Evolutionary conservation across 1,284 basidiomycete species (phyloP).

Genomic region (Kwoniella shivajii): DNA sequence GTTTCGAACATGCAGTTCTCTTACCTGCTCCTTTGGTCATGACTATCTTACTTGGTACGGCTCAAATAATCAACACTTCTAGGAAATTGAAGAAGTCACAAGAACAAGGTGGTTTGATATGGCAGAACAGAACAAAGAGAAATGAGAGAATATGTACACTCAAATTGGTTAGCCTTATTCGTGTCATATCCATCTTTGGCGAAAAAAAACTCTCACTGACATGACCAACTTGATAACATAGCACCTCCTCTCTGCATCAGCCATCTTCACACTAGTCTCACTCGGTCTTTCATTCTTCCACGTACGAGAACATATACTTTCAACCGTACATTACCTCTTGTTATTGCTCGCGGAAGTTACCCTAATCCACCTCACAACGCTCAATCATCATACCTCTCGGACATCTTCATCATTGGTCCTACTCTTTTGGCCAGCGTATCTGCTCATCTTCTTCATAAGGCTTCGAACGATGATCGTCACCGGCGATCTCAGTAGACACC

Average conservation of each 20-base stretch:
- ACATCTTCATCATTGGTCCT: conserved; percentile 75
- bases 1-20: conserved; percentile 76
- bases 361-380: conserved; percentile 45
- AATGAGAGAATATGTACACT: conserved; percentile 60
- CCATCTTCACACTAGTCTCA: conserved; percentile 60
- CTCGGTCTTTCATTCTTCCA: conserved; percentile 56
- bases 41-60: conserved; percentile 57
- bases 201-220: not conserved
- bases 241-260: conserved; percentile 46
- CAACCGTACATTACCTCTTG: conserved; percentile 36
- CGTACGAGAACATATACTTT: conserved; percentile 22
- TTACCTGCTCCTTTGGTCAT: conserved; percentile 61
- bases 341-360: conserved; percentile 43
- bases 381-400: conserved; percentile 76
- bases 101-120: conserved; percentile 24
- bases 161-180: conserved; percentile 65
- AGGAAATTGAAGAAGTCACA: conserved; percentile 30
- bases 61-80: conserved; percentile 53
- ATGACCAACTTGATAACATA: conserved; percentile 36
- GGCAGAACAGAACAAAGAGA: conserved; percentile 44
- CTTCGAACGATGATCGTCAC: conserved; percentile 62
- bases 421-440: conserved; percentile 79
- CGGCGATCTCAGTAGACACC: conserved; percentile 30
- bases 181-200: not conserved
- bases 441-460: conserved; percentile 62